Percentiles rank a stretch among this genome's conserved stretches.
phyloP scores from a whole-genome alignment of 352 stramenopile species.

The Phytophthora cryptogea region DNA sequence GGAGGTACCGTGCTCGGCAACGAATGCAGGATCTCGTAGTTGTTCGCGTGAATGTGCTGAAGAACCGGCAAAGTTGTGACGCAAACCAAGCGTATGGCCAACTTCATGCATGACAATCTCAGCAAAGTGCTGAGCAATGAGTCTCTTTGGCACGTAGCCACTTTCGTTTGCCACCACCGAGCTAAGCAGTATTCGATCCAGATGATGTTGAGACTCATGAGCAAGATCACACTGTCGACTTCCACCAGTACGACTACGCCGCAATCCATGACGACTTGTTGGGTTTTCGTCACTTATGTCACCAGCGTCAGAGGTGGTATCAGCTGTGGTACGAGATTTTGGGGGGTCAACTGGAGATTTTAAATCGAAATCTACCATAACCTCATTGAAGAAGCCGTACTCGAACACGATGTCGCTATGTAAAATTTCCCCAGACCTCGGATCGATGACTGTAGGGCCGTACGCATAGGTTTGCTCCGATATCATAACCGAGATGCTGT shows the following conservation, averaged over 20 bases:
- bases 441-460: slow-evolving; percentile 71
- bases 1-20: slow-evolving; percentile 53
- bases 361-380: slow-evolving; percentile 57
- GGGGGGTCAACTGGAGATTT: slow-evolving; percentile 44
- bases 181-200: slow-evolving; percentile 51
- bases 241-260: slow-evolving; percentile 12
- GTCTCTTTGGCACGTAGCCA: slow-evolving; percentile 50
- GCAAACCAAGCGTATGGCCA: slow-evolving; percentile 84
- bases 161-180: slow-evolving; percentile 11
- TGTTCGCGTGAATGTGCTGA: slow-evolving; percentile 54
- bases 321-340: slow-evolving; percentile 5
- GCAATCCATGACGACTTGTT: slow-evolving; percentile 1
- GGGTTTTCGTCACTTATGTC: neutral
- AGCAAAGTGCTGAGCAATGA: slow-evolving; percentile 70
- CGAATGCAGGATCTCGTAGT: slow-evolving; percentile 58
- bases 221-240: slow-evolving; percentile 49
- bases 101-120: slow-evolving; percentile 91
- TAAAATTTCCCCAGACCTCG: slow-evolving; percentile 85
- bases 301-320: neutral
- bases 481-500: slow-evolving; percentile 88
- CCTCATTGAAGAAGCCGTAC: slow-evolving; percentile 84
- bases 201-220: slow-evolving; percentile 38
- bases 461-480: slow-evolving; percentile 76
- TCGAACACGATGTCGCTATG: slow-evolving; percentile 88
- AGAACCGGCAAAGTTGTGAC: slow-evolving; percentile 87